Evolutionary conservation across 129 eudicot genomes (phyloP), one percentile per base, ranked within the genome.

Genomic region (Flaveria ramosissima): DNA sequence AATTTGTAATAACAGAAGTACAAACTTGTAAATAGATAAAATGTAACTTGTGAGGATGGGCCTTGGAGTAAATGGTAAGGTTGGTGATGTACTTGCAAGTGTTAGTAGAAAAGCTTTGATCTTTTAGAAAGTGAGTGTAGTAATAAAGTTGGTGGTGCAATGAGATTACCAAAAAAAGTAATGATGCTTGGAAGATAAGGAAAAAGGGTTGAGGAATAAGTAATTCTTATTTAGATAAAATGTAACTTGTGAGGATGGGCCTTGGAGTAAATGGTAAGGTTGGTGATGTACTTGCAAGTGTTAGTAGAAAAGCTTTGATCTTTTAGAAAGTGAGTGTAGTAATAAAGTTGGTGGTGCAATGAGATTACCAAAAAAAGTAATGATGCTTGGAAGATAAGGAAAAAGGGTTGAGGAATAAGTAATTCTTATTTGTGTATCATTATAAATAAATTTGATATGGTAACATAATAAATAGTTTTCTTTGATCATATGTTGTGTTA

Each of bases 111-210:
- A n/a, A 53, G 53, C 60, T 53, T 9, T 53, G 9, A 52, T 52
- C 2, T 52, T 52, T 6, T 53, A 19, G 27, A 20, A 20, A 7
- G 11, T 20, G 62, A 53, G 20, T 8, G 62, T 56, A 19, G 62
- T 19, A 56, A 11, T 63, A 27, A 63, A 20, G 16, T 27, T 2
- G 20, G 12, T 63, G 20, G 20, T 63, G 46, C 69, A 15, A 30
- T 5, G 46, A 63, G 69, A 63, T 30, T 45, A 17, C n/a, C 39
- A 66, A n/a, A 41, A 36, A 66, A 66, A 17, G 27, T 66, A 66
- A 1, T n/a, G 45, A 39, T 63, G 45, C 71, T 7, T 66, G 16
- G 71, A 66, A 30, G 43, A 21, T 32, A 64, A 32, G 47, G 67
- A 56, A 7, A 64, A 57, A 57, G 63, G 61, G 59, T 52, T 52